Evolutionary conservation across 768 basidiomycete species (phyloP).

Genomic region (Mycena albidolilacea): DNA sequence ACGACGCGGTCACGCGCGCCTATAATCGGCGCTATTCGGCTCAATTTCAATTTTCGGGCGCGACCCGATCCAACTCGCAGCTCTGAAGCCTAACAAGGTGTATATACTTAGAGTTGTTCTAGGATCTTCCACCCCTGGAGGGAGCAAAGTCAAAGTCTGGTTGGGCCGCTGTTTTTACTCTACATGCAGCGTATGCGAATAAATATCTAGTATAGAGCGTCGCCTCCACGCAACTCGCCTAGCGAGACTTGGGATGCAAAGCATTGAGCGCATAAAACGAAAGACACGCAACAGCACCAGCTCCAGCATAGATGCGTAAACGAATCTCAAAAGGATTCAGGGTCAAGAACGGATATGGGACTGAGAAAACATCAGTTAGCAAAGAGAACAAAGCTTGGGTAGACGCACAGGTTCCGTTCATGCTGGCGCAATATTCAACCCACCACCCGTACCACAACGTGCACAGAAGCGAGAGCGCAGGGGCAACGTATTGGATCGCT

Average conservation of each 20-base stretch:
- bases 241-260: slow-evolving; percentile 56
- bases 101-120: too few species aligned
- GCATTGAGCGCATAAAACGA: slow-evolving; percentile 74
- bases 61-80: too few species aligned
- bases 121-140: too few species aligned
- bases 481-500: slow-evolving; percentile 47
- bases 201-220: neutral
- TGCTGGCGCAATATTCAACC: slow-evolving; percentile 76
- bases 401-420: slow-evolving; percentile 70
- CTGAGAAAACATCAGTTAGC: slow-evolving; percentile 50
- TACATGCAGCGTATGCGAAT: neutral
- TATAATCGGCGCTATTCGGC: neutral
- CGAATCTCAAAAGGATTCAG: slow-evolving; percentile 66
- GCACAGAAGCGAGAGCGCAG: slow-evolving; percentile 47
- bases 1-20: slow-evolving; percentile 16
- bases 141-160: too few species aligned
- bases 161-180: too few species aligned
- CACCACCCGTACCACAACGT: slow-evolving; percentile 70
- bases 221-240: neutral
- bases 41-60: neutral
- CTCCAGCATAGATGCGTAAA: slow-evolving; percentile 70
- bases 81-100: too few species aligned
- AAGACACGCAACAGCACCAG: slow-evolving; percentile 64
- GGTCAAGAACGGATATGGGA: slow-evolving; percentile 90
- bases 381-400: slow-evolving; percentile 35